Evolutionary conservation across 768 basidiomycete genomes (phyloP).

Genomic region (Podaxis rugospora): DNA sequence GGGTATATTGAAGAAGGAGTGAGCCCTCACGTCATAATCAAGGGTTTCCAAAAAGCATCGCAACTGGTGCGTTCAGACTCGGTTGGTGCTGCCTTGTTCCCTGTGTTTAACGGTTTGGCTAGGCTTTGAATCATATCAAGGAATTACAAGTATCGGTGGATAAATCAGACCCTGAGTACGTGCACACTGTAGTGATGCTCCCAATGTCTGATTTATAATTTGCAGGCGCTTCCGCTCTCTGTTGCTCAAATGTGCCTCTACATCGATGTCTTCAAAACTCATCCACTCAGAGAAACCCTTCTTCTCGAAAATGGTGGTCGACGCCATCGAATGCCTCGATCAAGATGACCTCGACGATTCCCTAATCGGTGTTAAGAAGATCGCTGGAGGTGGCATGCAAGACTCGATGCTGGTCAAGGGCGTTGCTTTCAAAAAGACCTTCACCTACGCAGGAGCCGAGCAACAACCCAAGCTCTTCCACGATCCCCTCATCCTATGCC

Average conservation of each 20-base stretch:
- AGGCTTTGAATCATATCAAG: conserved; percentile 86
- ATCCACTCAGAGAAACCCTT: conserved; percentile 99
- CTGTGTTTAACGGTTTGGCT: conserved; percentile 10
- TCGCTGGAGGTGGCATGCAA: conserved; percentile 96
- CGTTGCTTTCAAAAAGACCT: conserved; percentile 99
- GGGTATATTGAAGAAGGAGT: conserved; percentile 95
- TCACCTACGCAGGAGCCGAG: conserved; percentile 98
- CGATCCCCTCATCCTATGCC: conserved; percentile 84
- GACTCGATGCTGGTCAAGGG: conserved; percentile 88
- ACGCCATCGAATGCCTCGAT: conserved; percentile 90
- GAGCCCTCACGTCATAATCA: conserved; percentile 96
- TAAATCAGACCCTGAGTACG: conserved; percentile 86
- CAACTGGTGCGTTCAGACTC: conserved; percentile 59
- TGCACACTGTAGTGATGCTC: conserved; percentile 10
- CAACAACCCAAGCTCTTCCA: conserved; percentile 95
- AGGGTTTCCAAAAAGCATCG: conserved; percentile 86
- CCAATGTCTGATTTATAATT: conserved; percentile 11
- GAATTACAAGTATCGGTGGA: conserved; percentile 89
- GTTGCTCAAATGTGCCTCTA: conserved; percentile 93
- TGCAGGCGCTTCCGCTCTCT: conserved; percentile 87
- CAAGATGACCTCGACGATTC: conserved; percentile 93
- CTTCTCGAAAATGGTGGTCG: conserved; percentile 98
- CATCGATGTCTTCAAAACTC: conserved; percentile 99
- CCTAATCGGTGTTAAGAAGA: conserved; percentile 96
- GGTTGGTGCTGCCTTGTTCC: conserved; percentile 4